Evolutionary conservation across 306 rosid species (phyloP), one percentile per base, ranked within the genome.

Genomic region (Purshia tridentata): DNA sequence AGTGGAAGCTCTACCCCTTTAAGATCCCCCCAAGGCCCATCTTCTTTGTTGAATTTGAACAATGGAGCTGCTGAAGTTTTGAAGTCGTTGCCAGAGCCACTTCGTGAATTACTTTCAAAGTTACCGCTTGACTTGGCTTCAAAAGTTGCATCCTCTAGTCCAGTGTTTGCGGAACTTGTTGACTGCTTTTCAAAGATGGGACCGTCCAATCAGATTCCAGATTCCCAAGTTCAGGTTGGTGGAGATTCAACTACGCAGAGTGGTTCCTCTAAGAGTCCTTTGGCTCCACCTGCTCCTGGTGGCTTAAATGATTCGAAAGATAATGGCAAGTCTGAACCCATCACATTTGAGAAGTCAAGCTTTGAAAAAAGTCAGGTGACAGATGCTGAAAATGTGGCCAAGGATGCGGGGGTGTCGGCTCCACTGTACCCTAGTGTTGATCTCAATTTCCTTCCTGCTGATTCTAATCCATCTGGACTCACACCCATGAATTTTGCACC

Each of bases 1-100:
- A 74, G 86, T 75, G 96, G 88, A 55, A 87, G 78, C 81, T 78
- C 88, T 63, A 88, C 93, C 16, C 87, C 89, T 8, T 57, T 74
- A 39, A 78, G 73, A 47, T 71, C 88, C 35, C 81, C 85, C 44
- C 65, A 16, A 45, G 77, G 49, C 62, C 50, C 56, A 45, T 51
- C 57, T 44, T 80, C 84, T 2, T 29, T 67, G 37, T 70, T 40
- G 16, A 35, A 64, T 59, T 55, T 66, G 16, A 74, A 41, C 55
- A 6, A 57, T 59, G 61, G 58, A 37, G 61, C 72, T 39, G 46
- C 85, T 56, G 89, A 87, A 54, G 81, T 72, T 49, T 37, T 86
- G 83, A 77, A 81, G 70, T 58, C 88, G 53, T 35, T 88, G 37
- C 91, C 93, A 0, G 93, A 88, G 77, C 89, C 90, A 5, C 5